phyloP scores from a whole-genome alignment of 306 rosid genomes.

The Potentilla sterilis region DNA sequence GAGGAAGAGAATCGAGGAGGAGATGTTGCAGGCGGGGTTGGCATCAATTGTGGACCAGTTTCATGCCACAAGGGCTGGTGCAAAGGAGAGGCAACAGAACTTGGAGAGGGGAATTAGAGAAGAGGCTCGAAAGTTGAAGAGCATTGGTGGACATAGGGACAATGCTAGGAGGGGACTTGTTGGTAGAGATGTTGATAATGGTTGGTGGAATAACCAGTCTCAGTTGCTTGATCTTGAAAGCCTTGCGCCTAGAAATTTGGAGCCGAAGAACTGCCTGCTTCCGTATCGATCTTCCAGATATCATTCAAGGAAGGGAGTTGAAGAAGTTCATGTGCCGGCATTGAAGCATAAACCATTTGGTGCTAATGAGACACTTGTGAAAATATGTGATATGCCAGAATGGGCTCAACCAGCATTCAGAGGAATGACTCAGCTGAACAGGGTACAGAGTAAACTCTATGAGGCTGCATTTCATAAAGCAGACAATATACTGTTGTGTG shows the following conservation, averaged over 20 bases:
- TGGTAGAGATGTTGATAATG: slow-evolving; percentile 75
- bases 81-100: slow-evolving; percentile 86
- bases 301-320: slow-evolving; percentile 71
- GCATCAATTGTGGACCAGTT: slow-evolving; percentile 77
- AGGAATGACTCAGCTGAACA: slow-evolving; percentile 89
- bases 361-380: slow-evolving; percentile 62
- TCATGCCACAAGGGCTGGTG: slow-evolving; percentile 82
- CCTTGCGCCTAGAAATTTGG: slow-evolving; percentile 68
- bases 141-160: slow-evolving; percentile 60
- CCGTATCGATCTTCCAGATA: slow-evolving; percentile 73
- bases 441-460: slow-evolving; percentile 90
- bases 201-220: slow-evolving; percentile 74
- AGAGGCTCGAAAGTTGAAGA: slow-evolving; percentile 86
- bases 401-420: slow-evolving; percentile 94
- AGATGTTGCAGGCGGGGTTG: slow-evolving; percentile 70
- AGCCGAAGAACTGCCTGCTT: slow-evolving; percentile 68
- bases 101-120: slow-evolving; percentile 90
- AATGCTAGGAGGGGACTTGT: slow-evolving; percentile 57
- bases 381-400: slow-evolving; percentile 76
- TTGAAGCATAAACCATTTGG: slow-evolving; percentile 70
- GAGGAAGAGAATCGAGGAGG: slow-evolving; percentile 82
- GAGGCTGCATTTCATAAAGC: slow-evolving; percentile 75
- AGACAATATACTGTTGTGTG: slow-evolving; percentile 76
- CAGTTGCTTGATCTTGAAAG: slow-evolving; percentile 83
- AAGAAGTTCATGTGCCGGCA: slow-evolving; percentile 89